Evolutionary conservation across 192 early-diverging fungal genomes (phyloP).

Genomic region (Borealophlyctis nickersoniae): DNA sequence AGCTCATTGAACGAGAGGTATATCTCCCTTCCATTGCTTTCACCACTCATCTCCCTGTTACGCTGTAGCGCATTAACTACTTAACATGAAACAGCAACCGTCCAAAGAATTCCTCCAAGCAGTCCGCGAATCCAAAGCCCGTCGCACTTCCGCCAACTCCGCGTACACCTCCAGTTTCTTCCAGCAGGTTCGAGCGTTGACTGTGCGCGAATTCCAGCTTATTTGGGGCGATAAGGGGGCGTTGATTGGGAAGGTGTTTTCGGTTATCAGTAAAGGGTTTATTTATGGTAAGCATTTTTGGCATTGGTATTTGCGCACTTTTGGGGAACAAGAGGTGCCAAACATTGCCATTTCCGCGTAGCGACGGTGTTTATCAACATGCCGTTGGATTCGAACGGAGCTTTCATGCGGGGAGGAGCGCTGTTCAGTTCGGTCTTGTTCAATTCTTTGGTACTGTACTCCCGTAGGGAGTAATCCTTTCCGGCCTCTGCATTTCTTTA

Average conservation of each 20-base stretch:
- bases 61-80: background rate
- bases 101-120: conserved; percentile 41
- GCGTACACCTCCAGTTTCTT: conserved; percentile 64
- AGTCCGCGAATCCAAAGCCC: conserved; percentile 52
- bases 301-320: no score
- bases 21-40: background rate
- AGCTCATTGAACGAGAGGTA: background rate
- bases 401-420: conserved; percentile 73
- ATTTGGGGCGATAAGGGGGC: conserved; percentile 48
- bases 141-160: conserved; percentile 25
- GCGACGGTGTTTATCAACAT: conserved; percentile 57
- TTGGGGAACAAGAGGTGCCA: no score
- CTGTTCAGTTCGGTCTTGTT: conserved; percentile 67
- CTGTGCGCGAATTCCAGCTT: conserved; percentile 66
- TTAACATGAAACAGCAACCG: conserved; percentile 11
- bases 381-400: conserved; percentile 55
- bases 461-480: background rate
- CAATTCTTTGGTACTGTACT: conserved; percentile 49
- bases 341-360: no score
- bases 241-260: conserved; percentile 30
- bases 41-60: background rate
- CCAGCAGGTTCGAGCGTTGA: conserved; percentile 55
- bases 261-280: conserved; percentile 1
- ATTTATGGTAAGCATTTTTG: conserved; percentile 46
- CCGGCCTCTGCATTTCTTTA: background rate